Base-by-base conservation (phyloP, 1,284 basidiomycete genomes). In the Papiliotrema nemorosa region DNA sequence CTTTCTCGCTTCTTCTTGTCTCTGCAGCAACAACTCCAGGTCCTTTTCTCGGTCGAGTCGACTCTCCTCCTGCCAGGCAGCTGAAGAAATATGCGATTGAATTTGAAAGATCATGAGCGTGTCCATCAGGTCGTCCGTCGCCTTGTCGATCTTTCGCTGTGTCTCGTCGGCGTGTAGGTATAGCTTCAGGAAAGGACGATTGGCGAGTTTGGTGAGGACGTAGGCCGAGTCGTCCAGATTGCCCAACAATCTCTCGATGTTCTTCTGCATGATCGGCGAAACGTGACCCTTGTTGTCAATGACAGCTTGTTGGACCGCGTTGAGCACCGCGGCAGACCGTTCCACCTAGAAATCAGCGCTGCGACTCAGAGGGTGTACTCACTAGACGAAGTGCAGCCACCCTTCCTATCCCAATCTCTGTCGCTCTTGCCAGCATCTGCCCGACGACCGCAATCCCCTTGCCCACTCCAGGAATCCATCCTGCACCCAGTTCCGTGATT, bases 121-220 rank as follows among this genome's bases (percentile, higher is more conserved):
- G 21, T 76, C 74, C 20, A 78, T 69, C 39, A 87, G 85, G 58
- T 89, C 85, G 34, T 87, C 84, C 10, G 45, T 56, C 3, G 57
- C 58, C 39, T 52, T 38, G 5, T 50, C 57, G 29, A 67, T 60
- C 38, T 55, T 50, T 3, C 52, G 43, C 14, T 44, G 41, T 27
- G 53, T 56, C 27, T 64, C 65, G 38, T 62, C 57, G 18, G 54
- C 47, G 25, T 84, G 84, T 44, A 88, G 77, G 66, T 88, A 89
- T 2, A 86, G 79, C 72, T 87, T 88, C 55, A 90, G 69, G 74
- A 88, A 89, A 0, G 86, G 84, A 1, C 85, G 75, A 45, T 80
- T 79, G 10, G 78, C 77, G 55, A 86, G 82, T 55, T 81, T 83
- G 34, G 53, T 44, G n/a, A 64, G 48, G 21, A 66, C 57, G 20